Evolutionary conservation across 2,329 filamentous ascomycete genomes (phyloP), one percentile per base, ranked within the genome.

Genomic region (Aspergillus sp.): DNA sequence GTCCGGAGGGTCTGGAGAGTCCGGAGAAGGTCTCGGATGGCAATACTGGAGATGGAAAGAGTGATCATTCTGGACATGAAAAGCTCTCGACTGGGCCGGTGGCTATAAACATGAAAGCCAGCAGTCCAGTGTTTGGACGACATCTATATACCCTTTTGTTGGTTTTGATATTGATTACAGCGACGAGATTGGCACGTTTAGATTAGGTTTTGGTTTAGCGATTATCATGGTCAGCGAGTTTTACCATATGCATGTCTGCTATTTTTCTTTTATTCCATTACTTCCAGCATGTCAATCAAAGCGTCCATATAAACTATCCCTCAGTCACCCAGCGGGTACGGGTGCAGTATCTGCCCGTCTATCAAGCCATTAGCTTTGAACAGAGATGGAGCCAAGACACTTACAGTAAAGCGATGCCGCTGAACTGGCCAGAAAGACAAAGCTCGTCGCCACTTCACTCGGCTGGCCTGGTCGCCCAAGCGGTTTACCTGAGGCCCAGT

Each of bases 361-460:
- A 38, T 55, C 26, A 4, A 43, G 3, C 12, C 13, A 15, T 48
- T 13, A 50, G 48, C 17, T 9, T 18, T 15, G 48, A 42, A 18
- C 18, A 5, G 18, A 52, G 24, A 39, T 11, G 18, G 41, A 30
- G 20, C 15, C 13, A 15, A 26, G 36, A 38, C 20, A 68, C 70
- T 57, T 61, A 75, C 72, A 73, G 43, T 71, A 75, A 20, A 74
- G 55, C n/a, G 70, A 63, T 20, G 70, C 64, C 44, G 74, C 70
- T 6, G 64, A 54, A 26, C 70, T 74, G 11, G 74, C 74, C 51
- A 77, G 55, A 52, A 75, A 75, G 1, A 77, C 66, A 60, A 72
- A 77, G 32, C 69, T 73, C n/a, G 74, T 67, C 1, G 74, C 74
- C 45, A 76, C 68, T 61, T 76, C 74, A 48, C 73, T 72, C 9